Evolutionary conservation across 2,329 filamentous ascomycete genomes (phyloP), one percentile per base, ranked within the genome.

Genomic region (Taxawa tesnikishii): DNA sequence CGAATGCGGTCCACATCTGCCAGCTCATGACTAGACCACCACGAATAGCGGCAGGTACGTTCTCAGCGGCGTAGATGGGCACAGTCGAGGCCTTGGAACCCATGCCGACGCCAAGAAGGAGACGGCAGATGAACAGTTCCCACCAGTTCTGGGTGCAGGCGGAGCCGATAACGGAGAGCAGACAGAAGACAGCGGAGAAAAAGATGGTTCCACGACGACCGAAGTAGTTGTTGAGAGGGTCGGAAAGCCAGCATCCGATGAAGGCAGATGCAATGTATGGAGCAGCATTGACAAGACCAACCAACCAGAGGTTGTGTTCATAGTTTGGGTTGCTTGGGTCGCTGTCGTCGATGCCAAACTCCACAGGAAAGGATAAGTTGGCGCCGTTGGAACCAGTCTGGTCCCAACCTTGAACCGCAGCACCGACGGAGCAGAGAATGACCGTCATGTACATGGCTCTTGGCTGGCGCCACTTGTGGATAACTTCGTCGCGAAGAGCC

Each of bases 381-480:
- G 66, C 67, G 4, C 65, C 66, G 38, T 68, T 69, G 14, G 59
- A 59, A n/a, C 63, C 65, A 8, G 64, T 67, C 44, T 68, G 65
- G 50, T 67, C 64, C 65, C 64, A 68, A 10, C 54, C 61, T 39
- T 71, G 67, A 1, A 68, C 61, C 6, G 64, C 63, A 31, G 28
- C 28, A 8, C 28, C 28, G 11, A 31, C 13, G 13, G 15, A 19
- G 12, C 28, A 31, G 5, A 31, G 28, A 21, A 70, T 59, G 42
- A 82, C 76, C 26, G 77, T 79, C 41, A 78, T 60, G 53, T 75
- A 76, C 8, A 83, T 59, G 15, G 66, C 63, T 42, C 45, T 59
- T 1, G 77, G 73, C 25, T 77, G 65, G 35, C 66, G 65, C 71
- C 77, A 82, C 44, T 73, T 75, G 61, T 82, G 74, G 15, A 68